Conservation (phyloP, 2,329 filamentous ascomycete genomes). For the Fusarium sp. region DNA sequence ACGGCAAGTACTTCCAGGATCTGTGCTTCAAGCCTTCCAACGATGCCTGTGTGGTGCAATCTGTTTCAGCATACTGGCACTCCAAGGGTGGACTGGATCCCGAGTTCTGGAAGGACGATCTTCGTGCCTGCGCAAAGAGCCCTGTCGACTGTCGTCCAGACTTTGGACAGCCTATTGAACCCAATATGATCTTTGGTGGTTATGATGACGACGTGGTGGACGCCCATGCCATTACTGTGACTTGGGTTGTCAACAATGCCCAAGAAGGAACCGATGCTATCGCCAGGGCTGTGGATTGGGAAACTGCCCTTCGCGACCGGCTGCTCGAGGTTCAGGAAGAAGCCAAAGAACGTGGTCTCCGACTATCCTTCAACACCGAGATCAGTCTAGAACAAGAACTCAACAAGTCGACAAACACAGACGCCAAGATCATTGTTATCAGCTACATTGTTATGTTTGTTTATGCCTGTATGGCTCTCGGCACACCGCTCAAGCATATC, state of each 20-base stretch:
- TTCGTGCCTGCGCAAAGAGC: slow-evolving; percentile 79
- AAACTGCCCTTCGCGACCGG: slow-evolving; percentile 78
- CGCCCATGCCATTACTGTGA: slow-evolving; percentile 84
- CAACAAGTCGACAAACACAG: slow-evolving; percentile 98
- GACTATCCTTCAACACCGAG: slow-evolving; percentile 94
- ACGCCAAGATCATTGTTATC: slow-evolving; percentile 94
- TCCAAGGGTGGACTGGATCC: slow-evolving; percentile 59
- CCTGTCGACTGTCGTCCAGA: slow-evolving; percentile 88
- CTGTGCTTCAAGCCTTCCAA: slow-evolving; percentile 95
- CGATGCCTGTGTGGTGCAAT: slow-evolving; percentile 91
- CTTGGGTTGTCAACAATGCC: slow-evolving; percentile 94
- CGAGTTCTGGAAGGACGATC: slow-evolving; percentile 75
- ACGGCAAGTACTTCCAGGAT: slow-evolving; percentile 78
- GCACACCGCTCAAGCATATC: slow-evolving; percentile 83
- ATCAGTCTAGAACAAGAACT: slow-evolving; percentile 94
- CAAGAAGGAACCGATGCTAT: slow-evolving; percentile 78
- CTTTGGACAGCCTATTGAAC: slow-evolving; percentile 89
- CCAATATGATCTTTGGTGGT: slow-evolving; percentile 87
- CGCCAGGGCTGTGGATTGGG: slow-evolving; percentile 86
- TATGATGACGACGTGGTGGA: slow-evolving; percentile 77
- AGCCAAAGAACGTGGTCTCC: slow-evolving; percentile 79
- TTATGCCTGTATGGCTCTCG: slow-evolving; percentile 92
- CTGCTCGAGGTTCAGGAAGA: slow-evolving; percentile 84
- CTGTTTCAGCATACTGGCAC: slow-evolving; percentile 88
- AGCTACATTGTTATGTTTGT: slow-evolving; percentile 99